These are phyloP conservation scores for Aurantiochytrium sp. DNA, from an alignment of 108 stramenopile genomes.

Conservation along the genomic window DNA sequence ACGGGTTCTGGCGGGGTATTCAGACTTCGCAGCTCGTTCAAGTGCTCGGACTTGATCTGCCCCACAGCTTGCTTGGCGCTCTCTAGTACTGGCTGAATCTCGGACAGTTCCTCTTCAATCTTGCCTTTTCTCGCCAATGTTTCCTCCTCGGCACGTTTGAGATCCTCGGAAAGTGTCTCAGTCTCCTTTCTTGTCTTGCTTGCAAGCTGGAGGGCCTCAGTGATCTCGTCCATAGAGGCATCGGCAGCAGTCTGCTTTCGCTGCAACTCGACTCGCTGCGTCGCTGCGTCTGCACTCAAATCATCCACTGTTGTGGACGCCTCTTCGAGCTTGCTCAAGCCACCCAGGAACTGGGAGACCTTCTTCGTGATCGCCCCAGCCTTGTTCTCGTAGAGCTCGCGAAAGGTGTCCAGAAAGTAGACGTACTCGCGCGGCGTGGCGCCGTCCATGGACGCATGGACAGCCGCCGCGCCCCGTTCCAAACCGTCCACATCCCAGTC, in stretches of 20 bases:
- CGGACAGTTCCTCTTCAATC: constrained; percentile 47
- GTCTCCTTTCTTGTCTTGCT: constrained; percentile 41
- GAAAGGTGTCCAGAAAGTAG: constrained; percentile 34
- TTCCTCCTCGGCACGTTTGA: constrained; percentile 36
- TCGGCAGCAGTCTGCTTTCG: constrained; percentile 50
- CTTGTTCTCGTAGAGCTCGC: background rate
- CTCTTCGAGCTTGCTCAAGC: constrained; percentile 48
- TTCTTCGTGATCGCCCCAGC: constrained; percentile 20
- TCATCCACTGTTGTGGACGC: constrained; percentile 47
- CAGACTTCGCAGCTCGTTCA: constrained; percentile 51
- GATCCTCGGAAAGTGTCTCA: constrained; percentile 34
- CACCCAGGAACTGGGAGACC: constrained; percentile 39
- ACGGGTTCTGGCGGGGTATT: constrained; percentile 57
- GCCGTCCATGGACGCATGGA: background rate
- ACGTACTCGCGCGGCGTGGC: constrained; percentile 47
- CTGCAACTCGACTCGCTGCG: constrained; percentile 37
- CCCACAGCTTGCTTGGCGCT: constrained; percentile 55
- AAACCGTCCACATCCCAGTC: background rate
- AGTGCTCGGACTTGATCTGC: constrained; percentile 42
- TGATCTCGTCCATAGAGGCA: constrained; percentile 58
- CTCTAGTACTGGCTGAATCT: constrained; percentile 53
- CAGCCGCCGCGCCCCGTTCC: background rate
- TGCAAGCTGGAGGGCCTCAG: constrained; percentile 43
- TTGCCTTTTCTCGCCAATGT: constrained; percentile 41
- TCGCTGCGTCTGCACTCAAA: constrained; percentile 39